Conservation (phyloP, 345 rosid species). For the Odontarrhena argentea region DNA sequence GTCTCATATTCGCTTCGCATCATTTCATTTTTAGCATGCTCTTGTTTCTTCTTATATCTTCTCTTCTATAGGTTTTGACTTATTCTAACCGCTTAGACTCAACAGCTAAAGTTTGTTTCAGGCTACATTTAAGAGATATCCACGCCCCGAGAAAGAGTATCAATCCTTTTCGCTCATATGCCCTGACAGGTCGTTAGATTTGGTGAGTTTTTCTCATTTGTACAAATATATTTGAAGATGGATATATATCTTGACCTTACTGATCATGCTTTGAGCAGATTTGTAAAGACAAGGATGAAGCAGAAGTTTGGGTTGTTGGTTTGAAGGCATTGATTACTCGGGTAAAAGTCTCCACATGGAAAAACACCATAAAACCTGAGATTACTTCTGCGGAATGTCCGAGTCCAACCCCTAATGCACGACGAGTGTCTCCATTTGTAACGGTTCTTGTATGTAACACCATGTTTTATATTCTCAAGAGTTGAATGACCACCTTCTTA, state of each 20-base stretch:
- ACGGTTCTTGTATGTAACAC: conserved; percentile 56
- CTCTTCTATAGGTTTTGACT: background rate
- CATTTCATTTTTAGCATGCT: conserved; percentile 10
- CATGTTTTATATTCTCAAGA: conserved; percentile 10
- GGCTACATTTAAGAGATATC: conserved; percentile 91
- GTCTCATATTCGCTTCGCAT: background rate
- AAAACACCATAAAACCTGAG: conserved; percentile 52
- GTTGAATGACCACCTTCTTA: conserved; percentile 32
- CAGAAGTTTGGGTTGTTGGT: conserved; percentile 92
- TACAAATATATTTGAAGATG: background rate
- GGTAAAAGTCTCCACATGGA: conserved; percentile 52
- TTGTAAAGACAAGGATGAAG: conserved; percentile 97
- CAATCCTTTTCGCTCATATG: conserved; percentile 94
- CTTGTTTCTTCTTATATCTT: background rate
- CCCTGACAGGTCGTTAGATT: conserved; percentile 78
- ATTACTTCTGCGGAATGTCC: conserved; percentile 56
- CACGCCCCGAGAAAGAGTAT: conserved; percentile 95
- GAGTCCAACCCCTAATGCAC: conserved; percentile 49
- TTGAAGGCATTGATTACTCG: conserved; percentile 65
- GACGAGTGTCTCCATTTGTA: conserved; percentile 53
- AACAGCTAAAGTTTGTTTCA: conserved; percentile 43
- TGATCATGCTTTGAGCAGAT: conserved; percentile 53
- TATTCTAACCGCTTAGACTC: conserved; percentile 26
- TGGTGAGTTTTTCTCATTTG: conserved; percentile 54
- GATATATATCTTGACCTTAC: conserved; percentile 11